Evolutionary conservation across 768 basidiomycete genomes (phyloP), one percentile per base, ranked within the genome.

Genomic region (Nidularia pulvinata): DNA sequence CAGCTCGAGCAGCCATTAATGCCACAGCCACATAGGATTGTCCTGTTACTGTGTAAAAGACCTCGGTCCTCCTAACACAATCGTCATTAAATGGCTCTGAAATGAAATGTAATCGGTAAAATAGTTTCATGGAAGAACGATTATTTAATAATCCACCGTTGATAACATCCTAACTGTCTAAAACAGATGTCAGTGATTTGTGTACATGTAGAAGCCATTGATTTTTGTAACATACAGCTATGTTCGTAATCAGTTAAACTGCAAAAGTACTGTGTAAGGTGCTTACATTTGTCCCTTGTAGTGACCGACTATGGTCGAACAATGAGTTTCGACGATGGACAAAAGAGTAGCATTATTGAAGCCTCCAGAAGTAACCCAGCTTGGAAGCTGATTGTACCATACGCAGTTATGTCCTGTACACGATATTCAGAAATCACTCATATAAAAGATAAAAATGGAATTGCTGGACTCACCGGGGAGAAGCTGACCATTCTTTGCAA

Each of bases 71-170:
- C 66, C 70, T 82, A 7, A 80, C 82, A n/a, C 85, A 83, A 58
- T 85, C 74, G 33, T 85, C 84, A 58, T 84, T 81, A 69, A 85
- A 82, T 9, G 80, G 75, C 63, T 84, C 75, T 75, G 52, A 25
- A 4, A 25, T 25, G 25, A 25, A 25, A 25, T 32, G 9, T 19
- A 33, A 32, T 42, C n/a, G 13, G 19, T 30, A 34, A 22, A 43
- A 3, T 25, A 42, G 37, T 11, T 11, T n/a, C 1, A 3, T 14
- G 45, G 33, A 33, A 22, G 0, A n/a, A 22, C 25, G 33, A 32
- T 3, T 34, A 16, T 37, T 25, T 5, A 35, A 45, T 11, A 45
- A 6, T 16, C 58, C 33, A 70, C 70, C 81, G 50, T 83, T 84
- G 50, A 83, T 65, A 39, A 82, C 80, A 60, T 83, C 80, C 80